These are phyloP conservation scores for Dothideomycetes sp. DNA, from an alignment of 2,329 filamentous ascomycete species.

Conservation along the genomic window DNA sequence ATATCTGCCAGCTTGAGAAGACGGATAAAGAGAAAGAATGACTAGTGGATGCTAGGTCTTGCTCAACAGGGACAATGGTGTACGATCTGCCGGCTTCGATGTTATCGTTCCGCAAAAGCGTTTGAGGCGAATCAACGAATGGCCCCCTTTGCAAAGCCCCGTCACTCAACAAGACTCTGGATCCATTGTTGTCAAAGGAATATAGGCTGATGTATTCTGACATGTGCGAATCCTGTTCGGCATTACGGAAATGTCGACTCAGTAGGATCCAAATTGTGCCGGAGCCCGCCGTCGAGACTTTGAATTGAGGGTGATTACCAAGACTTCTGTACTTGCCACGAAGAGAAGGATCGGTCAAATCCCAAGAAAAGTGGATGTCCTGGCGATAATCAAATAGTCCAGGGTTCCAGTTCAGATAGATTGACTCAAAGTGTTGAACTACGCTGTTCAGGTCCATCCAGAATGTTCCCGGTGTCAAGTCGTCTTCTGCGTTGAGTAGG, in stretches of 20 bases:
- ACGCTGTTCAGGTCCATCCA: constrained; percentile 89
- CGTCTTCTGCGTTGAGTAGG: constrained; percentile 29
- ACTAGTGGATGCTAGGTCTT: constrained; percentile 60
- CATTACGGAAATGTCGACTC: constrained; percentile 63
- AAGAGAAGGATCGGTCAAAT: constrained; percentile 34
- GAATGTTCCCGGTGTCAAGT: constrained; percentile 61
- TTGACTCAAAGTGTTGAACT: constrained; percentile 83
- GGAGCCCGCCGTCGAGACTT: constrained; percentile 42
- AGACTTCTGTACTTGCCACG: constrained; percentile 63
- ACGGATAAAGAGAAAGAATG: constrained; percentile 85
- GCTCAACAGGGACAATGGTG: constrained; percentile 65
- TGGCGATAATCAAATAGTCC: constrained; percentile 69
- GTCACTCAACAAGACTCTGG: constrained; percentile 65
- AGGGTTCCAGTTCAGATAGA: constrained; percentile 97
- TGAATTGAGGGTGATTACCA: constrained; percentile 54
- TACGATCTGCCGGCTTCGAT: constrained; percentile 43
- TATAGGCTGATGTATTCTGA: constrained; percentile 82
- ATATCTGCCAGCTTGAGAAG: constrained; percentile 59
- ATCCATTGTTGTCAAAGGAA: constrained; percentile 63
- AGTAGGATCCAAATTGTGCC: constrained; percentile 75
- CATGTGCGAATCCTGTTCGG: constrained; percentile 33
- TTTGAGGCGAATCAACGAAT: constrained; percentile 93
- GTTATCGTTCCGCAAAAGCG: constrained; percentile 66
- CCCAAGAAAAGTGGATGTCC: constrained; percentile 86
- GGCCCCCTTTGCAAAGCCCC: constrained; percentile 63